Conservation (phyloP, 306 rosid genomes). For the Malus fusca region DNA sequence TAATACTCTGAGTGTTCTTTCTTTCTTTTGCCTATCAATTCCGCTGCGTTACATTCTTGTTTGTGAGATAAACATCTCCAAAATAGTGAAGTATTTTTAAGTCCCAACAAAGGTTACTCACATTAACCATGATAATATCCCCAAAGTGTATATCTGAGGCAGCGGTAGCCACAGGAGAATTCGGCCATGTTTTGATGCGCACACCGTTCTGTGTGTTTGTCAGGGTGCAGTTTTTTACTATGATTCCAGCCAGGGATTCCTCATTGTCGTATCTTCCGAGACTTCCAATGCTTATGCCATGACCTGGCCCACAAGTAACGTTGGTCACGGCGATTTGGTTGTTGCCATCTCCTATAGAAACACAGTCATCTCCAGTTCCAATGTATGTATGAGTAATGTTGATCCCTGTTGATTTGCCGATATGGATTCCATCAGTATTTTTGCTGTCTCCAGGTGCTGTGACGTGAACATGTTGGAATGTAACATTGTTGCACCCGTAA, state of each 20-base stretch:
- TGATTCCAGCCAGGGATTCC: neutral
- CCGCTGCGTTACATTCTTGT: too few relatives aligned
- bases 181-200: constrained; percentile 5
- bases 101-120: neutral
- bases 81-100: too few relatives aligned
- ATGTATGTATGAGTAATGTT: neutral
- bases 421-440: constrained; percentile 9
- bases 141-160: constrained; percentile 5
- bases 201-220: neutral
- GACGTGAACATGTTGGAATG: neutral
- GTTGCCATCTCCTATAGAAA: neutral
- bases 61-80: too few relatives aligned
- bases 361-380: constrained; percentile 4
- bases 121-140: constrained; percentile 10
- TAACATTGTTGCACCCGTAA: neutral
- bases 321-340: neutral
- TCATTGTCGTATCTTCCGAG: neutral
- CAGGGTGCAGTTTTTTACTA: constrained; percentile 3
- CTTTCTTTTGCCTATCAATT: too few relatives aligned
- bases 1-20: too few relatives aligned
- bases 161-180: neutral
- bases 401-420: neutral
- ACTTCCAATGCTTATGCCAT: constrained; percentile 11
- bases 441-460: neutral
- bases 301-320: neutral